These are phyloP conservation scores for Hortaea werneckii DNA, from an alignment of 2,329 filamentous ascomycete species.

Conservation along the genomic window DNA sequence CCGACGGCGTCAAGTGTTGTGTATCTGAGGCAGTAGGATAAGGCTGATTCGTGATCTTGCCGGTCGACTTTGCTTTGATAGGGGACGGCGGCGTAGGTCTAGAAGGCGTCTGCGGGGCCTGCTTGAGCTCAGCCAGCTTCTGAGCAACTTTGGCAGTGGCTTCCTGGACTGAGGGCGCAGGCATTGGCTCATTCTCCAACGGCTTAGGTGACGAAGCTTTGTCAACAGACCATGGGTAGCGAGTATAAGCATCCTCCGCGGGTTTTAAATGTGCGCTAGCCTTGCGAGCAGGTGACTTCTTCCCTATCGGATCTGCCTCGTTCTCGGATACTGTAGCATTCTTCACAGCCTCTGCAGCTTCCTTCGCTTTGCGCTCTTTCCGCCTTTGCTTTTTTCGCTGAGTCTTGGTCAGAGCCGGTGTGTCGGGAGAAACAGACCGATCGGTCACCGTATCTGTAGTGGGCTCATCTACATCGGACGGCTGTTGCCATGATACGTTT, in stretches of 20 bases:
- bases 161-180: slow-evolving; percentile 1
- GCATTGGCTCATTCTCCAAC: neutral
- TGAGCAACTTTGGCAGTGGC: slow-evolving; percentile 5
- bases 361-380: slow-evolving; percentile 19
- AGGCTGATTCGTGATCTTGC: neutral
- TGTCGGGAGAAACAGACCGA: slow-evolving; percentile 11
- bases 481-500: slow-evolving; percentile 8
- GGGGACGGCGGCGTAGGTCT: neutral
- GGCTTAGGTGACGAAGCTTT: neutral
- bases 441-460: slow-evolving; percentile 8
- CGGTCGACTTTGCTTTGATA: neutral
- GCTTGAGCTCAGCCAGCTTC: slow-evolving; percentile 3
- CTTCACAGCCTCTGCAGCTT: slow-evolving; percentile 16
- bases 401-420: slow-evolving; percentile 22
- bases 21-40: too few relatives aligned
- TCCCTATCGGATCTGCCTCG: slow-evolving; percentile 20
- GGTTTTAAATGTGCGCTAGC: slow-evolving; percentile 23
- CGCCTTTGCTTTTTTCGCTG: slow-evolving; percentile 28
- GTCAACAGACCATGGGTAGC: slow-evolving; percentile 1
- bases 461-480: slow-evolving; percentile 12
- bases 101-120: neutral
- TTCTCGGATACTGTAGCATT: slow-evolving; percentile 23
- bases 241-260: neutral
- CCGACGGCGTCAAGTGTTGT: neutral
- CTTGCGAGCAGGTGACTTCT: slow-evolving; percentile 26